A percentile compares a stretch with the other conserved stretches of the same genome.
Conservation (phyloP, 768 basidiomycete species). For the Phlebiopsis flavidoalba region DNA sequence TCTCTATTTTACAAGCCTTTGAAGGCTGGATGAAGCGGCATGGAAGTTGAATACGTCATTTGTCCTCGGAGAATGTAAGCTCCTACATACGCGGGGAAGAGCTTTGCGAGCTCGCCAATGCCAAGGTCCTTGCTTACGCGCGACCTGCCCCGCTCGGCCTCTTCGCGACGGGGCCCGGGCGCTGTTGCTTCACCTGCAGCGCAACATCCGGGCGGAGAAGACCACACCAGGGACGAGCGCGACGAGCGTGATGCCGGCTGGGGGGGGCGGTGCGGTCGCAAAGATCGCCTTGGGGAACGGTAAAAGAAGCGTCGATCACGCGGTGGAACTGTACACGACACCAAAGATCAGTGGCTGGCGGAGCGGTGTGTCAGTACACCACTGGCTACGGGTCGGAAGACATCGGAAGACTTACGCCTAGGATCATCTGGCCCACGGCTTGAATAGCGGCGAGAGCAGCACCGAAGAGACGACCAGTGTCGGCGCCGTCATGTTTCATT, state of each 20-base stretch:
- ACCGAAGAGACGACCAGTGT: slow-evolving; percentile 58
- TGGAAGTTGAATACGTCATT: neutral
- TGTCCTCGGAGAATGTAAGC: neutral
- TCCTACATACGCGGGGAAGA: neutral
- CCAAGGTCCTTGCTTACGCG: slow-evolving; percentile 33
- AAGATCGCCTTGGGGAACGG: slow-evolving; percentile 69
- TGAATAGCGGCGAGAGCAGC: slow-evolving; percentile 63
- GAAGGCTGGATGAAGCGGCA: neutral
- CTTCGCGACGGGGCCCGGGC: slow-evolving; percentile 20
- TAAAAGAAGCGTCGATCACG: no score
- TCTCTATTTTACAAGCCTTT: neutral
- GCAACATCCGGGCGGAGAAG: slow-evolving; percentile 32
- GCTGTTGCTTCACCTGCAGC: slow-evolving; percentile 11
- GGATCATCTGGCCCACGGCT: slow-evolving; percentile 59
- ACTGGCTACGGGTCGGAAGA: neutral
- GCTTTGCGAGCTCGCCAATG: neutral
- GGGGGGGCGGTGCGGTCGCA: no score
- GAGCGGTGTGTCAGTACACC: neutral
- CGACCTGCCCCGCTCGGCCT: slow-evolving; percentile 24
- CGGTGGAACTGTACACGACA: slow-evolving; percentile 57
- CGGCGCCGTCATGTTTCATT: slow-evolving; percentile 28
- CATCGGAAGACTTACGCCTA: slow-evolving; percentile 33
- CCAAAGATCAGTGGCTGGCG: slow-evolving; percentile 69
- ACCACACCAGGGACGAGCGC: slow-evolving; percentile 42
- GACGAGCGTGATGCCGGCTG: slow-evolving; percentile 45